Base-by-base conservation (phyloP, 1,139 yeast species). In the Yamadazyma taylorii region DNA sequence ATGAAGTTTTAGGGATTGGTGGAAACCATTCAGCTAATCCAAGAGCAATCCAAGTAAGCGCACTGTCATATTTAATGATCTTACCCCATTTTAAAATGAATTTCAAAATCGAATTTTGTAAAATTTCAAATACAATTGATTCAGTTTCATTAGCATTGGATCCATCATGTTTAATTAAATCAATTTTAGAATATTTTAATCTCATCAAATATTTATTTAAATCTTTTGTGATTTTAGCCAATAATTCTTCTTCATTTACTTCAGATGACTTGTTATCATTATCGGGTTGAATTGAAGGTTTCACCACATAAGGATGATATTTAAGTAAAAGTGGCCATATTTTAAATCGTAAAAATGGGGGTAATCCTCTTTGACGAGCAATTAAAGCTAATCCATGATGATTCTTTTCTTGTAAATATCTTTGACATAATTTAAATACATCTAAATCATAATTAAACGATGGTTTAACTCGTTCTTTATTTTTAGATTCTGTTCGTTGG, bases 1-100 rank as follows among this genome's bases (percentile, higher is more conserved):
- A 69, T 1, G 66, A 58, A 12, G 75, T 67, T 21, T 65, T 58
- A 3, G 66, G 65, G 23, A 71, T 58, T 3, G 88, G 86, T 6
- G 95, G 94, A 25, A 84, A 75, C 95, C 96, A 88, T 58, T 88
- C 96, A 2, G 96, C 94, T 36, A 90, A 65, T 8, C 89, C 89
- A 32, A 87, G 64, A 0, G 96, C 97, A 16, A 86, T 78, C 95
- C 96, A 89, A 1, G 92, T 73, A 53, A 88, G 69, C 0, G 94
- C 89, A 35, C 83, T 75, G 58, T 87, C 95, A 56, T 89, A 90
- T 44, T 82, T 82, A 40, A 86, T 75, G 42, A 82, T 72, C 30
- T 73, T 69, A 8, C 95, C 89, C 95, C 96, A 89, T 62, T 86
- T 86, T 16, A 63, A 61, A 34, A 85, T 62, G 54, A 89, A 90